Percentiles rank a stretch among this genome's conserved stretches.
Evolutionary conservation across 768 basidiomycete genomes (phyloP).

Genomic region (Postia placenta): DNA sequence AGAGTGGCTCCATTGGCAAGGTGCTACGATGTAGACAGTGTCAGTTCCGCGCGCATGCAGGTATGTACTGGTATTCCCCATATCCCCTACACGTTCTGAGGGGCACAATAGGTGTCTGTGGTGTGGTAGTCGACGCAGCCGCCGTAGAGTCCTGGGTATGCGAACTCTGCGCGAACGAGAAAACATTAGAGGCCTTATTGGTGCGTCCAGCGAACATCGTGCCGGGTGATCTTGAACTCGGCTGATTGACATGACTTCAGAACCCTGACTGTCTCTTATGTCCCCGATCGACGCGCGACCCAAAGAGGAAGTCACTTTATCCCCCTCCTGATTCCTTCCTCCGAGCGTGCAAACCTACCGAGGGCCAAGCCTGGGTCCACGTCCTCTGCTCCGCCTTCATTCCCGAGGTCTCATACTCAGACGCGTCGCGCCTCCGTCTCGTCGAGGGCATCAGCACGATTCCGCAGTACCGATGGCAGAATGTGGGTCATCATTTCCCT

Average conservation of each 20-base stretch:
- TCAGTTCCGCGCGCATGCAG: slow-evolving; percentile 73
- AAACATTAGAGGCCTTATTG: slow-evolving; percentile 73
- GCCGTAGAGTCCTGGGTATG: slow-evolving; percentile 76
- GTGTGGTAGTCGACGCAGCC: slow-evolving; percentile 58
- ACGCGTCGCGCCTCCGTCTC: slow-evolving; percentile 63
- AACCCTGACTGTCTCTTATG: slow-evolving; percentile 83
- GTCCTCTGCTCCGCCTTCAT: slow-evolving; percentile 85
- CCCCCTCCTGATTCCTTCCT: slow-evolving; percentile 59
- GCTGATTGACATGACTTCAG: slow-evolving; percentile 42
- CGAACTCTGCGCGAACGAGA: slow-evolving; percentile 83
- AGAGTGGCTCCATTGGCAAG: slow-evolving; percentile 67
- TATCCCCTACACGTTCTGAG: background rate
- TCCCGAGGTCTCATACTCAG: slow-evolving; percentile 78
- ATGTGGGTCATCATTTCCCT: slow-evolving; percentile 40
- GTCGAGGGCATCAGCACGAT: slow-evolving; percentile 84
- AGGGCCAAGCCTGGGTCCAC: slow-evolving; percentile 91
- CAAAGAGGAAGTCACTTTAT: slow-evolving; percentile 39
- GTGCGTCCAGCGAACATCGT: slow-evolving; percentile 35
- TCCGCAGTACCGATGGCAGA: slow-evolving; percentile 62
- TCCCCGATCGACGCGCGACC: slow-evolving; percentile 50
- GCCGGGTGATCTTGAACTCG: slow-evolving; percentile 2
- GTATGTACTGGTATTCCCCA: slow-evolving; percentile 46
- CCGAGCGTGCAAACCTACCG: slow-evolving; percentile 81
- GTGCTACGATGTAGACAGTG: slow-evolving; percentile 82
- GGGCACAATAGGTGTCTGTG: slow-evolving; percentile 32